Evolutionary conservation across 306 rosid species (phyloP), one percentile per base, ranked within the genome.

Genomic region (Vigna reflexopilosa): DNA sequence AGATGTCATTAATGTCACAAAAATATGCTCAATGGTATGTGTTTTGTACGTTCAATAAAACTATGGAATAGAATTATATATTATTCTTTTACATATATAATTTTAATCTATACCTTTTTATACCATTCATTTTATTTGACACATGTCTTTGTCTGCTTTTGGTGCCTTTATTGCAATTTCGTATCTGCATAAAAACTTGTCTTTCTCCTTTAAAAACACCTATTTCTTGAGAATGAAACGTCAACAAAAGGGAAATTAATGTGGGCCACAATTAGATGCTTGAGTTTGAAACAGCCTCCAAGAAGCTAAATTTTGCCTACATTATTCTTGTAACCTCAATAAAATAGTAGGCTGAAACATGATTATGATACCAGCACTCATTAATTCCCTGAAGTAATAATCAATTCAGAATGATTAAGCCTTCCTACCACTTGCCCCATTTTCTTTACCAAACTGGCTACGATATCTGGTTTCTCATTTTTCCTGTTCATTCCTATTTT

Each of bases 391-490:
- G 32, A 30, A 70, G 45, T 40, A 70, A 81, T 75, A 42, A 82
- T 75, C 72, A 75, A 22, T 50, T 75, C 28, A 13, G 73, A 78
- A 64, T 78, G 73, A 78, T 76, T 59, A 77, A 81, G 38, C 69
- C 75, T 58, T 71, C 69, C 78, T 83, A 77, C 90, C 84, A 79
- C 86, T 86, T 72, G 75, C 79, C 36, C 26, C 32, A 48, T 76
- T 82, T 89, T 79, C 80, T 78, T 83, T 65, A 86, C 90, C 88
- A 84, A 84, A 83, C 85, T 38, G 76, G 65, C 12, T 5, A 42
- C 28, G 5, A 9, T 64, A 38, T n/a, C 42, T 38, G 51, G 7
- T 80, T 77, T 68, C 48, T 80, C 50, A 24, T n/a, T 32, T 30
- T 19, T 36, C 30, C 30, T 69, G 12, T 13, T 19, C 70, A 17